These are phyloP conservation scores for Apostasia ramifera DNA, from an alignment of 106 monocot species.

Conservation along the genomic window DNA sequence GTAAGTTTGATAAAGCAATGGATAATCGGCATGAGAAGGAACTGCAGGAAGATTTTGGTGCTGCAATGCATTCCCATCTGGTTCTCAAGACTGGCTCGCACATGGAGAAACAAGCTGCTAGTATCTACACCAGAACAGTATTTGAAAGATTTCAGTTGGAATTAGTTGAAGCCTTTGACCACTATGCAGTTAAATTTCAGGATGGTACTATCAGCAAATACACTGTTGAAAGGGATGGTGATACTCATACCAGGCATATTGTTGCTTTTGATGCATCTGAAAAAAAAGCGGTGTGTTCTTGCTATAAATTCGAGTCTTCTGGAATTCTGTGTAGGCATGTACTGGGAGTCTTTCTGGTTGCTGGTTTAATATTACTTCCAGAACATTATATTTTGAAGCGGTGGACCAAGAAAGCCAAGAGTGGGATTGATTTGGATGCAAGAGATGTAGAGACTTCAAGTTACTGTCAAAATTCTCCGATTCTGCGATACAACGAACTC, in stretches of 20 bases:
- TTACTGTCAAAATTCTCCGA: conserved; percentile 19
- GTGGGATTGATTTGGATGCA: conserved; percentile 28
- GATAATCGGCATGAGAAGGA: conserved; percentile 44
- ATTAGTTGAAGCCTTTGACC: conserved; percentile 34
- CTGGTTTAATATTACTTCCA: conserved; percentile 31
- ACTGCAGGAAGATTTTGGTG: conserved; percentile 38
- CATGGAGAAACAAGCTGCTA: conserved; percentile 58
- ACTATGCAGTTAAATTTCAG: conserved; percentile 43
- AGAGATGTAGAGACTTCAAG: conserved; percentile 17
- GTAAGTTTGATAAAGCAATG: conserved; percentile 56
- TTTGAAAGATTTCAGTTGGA: conserved; percentile 73
- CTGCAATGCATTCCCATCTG: conserved; percentile 16
- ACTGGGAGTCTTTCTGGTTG: conserved; percentile 34
- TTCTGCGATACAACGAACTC: conserved; percentile 40
- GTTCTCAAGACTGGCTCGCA: conserved; percentile 44
- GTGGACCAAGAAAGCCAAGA: conserved; percentile 70
- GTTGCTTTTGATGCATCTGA: conserved; percentile 40
- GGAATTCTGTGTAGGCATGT: conserved; percentile 75
- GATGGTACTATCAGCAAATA: conserved; percentile 49
- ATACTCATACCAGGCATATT: conserved; percentile 22
- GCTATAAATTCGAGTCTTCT: conserved; percentile 51
- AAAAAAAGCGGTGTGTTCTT: conserved; percentile 55
- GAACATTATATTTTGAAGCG: conserved; percentile 50
- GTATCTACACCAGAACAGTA: conserved; percentile 46
- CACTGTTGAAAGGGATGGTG: conserved; percentile 36